Evolutionary conservation across 192 early-diverging fungal genomes (phyloP), one percentile per base, ranked within the genome.

Genomic region (Coemansia sp.): DNA sequence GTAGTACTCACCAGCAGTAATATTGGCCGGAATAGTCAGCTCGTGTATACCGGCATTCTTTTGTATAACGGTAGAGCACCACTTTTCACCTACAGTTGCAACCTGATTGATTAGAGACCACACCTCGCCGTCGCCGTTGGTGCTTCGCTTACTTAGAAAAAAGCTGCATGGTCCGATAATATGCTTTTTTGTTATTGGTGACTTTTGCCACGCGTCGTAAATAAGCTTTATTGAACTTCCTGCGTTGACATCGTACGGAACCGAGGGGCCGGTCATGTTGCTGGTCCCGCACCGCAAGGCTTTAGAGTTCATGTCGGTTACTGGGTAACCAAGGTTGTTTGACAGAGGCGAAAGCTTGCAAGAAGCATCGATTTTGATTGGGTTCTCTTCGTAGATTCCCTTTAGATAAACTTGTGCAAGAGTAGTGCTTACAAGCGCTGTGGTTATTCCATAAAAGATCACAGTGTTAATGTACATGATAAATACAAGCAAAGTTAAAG

Each of bases 21-120:
- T 7, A 21, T 60, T 34, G 31, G 29, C 16, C 2, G 59, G 59
- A 39, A 60, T 60, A 39, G 36, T 24, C 34, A 60, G 4, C 2
- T 17, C 19, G 13, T 60, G 36, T 35, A 40, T 60, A 19, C 59
- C 59, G 14, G 36, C 59, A 40, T 60, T 60, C 21, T 39, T 60
- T 40, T 60, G 59, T 7, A 60, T 60, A 39, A 40, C 17, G 35
- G 11, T 40, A 11, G 59, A 19, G 36, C 59, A 60, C 59, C 59
- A 60, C n/a, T 60, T 34, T 17, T 60, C 36, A 3, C 36, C 36
- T 3, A 24, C 33, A 11, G 34, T 39, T 1, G 35, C 59, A 2
- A 36, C 36, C 40, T 60, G 59, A 10, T 60, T 19, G 7, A 60
- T 60, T 10, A 60, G 6, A 60, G 40, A 60, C 59, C 59, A 60